phyloP scores from a whole-genome alignment of 805 yeast species.

The Candida nitratophila region DNA sequence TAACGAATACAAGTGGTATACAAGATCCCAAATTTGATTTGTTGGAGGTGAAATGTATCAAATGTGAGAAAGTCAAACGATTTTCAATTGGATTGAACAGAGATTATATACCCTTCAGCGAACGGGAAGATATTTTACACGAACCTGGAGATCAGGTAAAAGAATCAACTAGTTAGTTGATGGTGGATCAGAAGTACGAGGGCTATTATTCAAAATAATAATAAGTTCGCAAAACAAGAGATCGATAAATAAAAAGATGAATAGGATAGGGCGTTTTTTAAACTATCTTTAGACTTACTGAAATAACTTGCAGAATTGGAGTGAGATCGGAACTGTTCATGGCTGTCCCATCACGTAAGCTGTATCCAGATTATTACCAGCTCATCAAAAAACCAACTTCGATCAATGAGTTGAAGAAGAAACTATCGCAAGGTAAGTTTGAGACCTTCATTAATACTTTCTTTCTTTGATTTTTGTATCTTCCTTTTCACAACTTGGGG shows the following conservation, averaged over 20 bases:
- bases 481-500: too few species aligned
- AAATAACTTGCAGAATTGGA: constrained; percentile 33
- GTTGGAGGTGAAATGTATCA: constrained; percentile 39
- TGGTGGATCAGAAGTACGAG: too few species aligned
- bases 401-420: constrained; percentile 45
- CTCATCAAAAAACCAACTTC: constrained; percentile 57
- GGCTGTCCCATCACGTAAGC: constrained; percentile 64
- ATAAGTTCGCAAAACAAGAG: too few species aligned
- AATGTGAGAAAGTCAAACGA: constrained; percentile 45
- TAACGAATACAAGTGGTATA: constrained; percentile 36
- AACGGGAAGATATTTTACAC: constrained; percentile 24
- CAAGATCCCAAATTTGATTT: constrained; percentile 33
- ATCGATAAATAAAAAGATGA: constrained; percentile 4
- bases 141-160: constrained; percentile 1
- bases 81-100: constrained; percentile 58
- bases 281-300: constrained; percentile 28
- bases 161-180: background rate
- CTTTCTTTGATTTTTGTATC: too few species aligned
- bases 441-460: too few species aligned
- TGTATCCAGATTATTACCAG: constrained; percentile 82
- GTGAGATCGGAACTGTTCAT: constrained; percentile 50
- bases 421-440: constrained; percentile 31
- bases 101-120: constrained; percentile 41
- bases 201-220: too few species aligned
- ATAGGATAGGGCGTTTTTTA: constrained; percentile 8